A percentile compares a stretch with the other conserved stretches of the same genome.
Conservation (phyloP, 169 alveolate species). For the Plasmodium fragile region DNA sequence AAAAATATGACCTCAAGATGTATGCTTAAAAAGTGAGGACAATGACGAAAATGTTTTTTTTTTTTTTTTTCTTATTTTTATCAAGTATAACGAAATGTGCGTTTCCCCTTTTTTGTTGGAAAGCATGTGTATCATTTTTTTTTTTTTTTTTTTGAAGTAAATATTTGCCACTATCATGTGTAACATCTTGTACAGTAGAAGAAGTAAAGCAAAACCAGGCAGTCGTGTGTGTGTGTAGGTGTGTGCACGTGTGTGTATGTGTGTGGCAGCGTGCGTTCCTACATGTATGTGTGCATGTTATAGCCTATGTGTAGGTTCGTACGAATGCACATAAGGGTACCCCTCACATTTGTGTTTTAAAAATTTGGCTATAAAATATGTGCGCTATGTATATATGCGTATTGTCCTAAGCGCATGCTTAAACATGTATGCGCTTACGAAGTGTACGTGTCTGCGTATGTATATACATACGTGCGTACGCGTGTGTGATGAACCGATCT, state of each 20-base stretch:
- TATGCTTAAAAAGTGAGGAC: not conserved
- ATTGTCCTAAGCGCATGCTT: not conserved
- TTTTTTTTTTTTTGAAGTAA: not conserved
- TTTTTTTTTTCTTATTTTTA: not conserved
- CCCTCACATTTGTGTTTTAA: constrained; percentile 46
- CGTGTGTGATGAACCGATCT: constrained; percentile 1
- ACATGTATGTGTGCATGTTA: constrained; percentile 12
- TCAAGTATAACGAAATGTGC: not conserved
- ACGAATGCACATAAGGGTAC: constrained; percentile 10
- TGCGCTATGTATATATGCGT: constrained; percentile 18
- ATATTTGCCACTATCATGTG: not conserved
- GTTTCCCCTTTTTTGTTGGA: not conserved
- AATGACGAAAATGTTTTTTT: not conserved
- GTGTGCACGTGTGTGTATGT: constrained; percentile 1
- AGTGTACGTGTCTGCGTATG: not conserved
- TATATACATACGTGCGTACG: not conserved
- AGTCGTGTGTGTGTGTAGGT: not conserved
- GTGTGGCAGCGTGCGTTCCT: too few relatives aligned
- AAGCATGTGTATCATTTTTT: not conserved
- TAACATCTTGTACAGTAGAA: constrained; percentile 19
- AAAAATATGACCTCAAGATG: not conserved
- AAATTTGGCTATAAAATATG: constrained; percentile 40
- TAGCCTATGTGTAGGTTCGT: not conserved
- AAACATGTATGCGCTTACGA: not conserved
- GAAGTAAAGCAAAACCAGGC: not conserved